Evolutionary conservation across 1,284 basidiomycete genomes (phyloP), one percentile per base, ranked within the genome.

Genomic region (Afroboletus lepidellus): DNA sequence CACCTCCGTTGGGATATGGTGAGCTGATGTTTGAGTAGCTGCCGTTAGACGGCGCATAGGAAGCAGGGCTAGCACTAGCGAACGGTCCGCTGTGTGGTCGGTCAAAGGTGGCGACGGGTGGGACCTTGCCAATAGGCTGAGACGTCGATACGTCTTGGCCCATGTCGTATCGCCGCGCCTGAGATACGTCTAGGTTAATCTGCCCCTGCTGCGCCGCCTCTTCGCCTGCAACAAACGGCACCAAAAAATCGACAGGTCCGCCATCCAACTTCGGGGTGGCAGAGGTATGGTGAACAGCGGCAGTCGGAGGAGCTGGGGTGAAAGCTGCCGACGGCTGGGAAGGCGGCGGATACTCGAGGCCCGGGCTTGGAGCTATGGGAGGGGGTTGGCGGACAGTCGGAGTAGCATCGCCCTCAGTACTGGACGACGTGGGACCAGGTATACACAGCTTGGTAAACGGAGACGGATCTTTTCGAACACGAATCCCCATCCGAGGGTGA

Each of bases 401-500:
- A n/a, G 51, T 34, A 11, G 51, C 21, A 8, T 67, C 54, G 36
- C 34, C 32, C 25, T 54, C 41, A 29, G 37, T 38, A 30, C 20
- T 51, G 1, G 49, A 18, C 9, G 51, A 39, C 1, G 48, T 24
- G 3, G 58, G 24, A 8, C 46, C 36, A 32, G 47, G 38, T 16
- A 53, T 41, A 12, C 53, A 56, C 1, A 54, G 33, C 39, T 56
- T 71, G 5, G 25, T 41, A 24, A 64, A 59, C 23, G 66, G 62
- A 16, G 67, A 58, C 13, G 54, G 27, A 12, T 72, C 71, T 53
- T 72, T 74, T 12, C 77, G 70, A 24, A 78, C 63, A 13, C 77
- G 76, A 41, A 76, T 66, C 21, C 78, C 77, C 11, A 73, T 59
- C 29, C 66, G 50, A 6, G 77, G 77, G 45, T 76, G 73, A 23